Conservation (phyloP, 176 grass and related monocot species). For the Neostapfia colusana region DNA sequence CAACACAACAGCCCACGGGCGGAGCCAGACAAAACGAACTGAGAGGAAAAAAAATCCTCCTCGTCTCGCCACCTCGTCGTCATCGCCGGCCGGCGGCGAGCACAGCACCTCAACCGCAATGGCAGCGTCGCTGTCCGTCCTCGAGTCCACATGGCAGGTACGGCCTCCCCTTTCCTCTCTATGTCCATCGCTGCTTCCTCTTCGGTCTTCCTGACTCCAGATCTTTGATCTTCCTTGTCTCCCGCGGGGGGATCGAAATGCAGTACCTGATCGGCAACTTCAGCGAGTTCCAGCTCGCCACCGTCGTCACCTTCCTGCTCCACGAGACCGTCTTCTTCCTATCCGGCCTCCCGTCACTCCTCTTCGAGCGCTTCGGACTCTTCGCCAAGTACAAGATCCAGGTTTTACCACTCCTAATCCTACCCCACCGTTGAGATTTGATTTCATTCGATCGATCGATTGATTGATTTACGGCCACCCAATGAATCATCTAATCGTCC, state of each 20-base stretch:
- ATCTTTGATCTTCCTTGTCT: neutral
- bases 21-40: neutral
- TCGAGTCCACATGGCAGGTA: slow-evolving; percentile 74
- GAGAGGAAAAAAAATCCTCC: neutral
- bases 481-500: neutral
- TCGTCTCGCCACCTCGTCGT: neutral
- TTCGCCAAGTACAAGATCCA: slow-evolving; percentile 94
- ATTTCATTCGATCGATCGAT: neutral
- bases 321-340: slow-evolving; percentile 88
- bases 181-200: neutral
- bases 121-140: slow-evolving; percentile 31
- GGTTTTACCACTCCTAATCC: slow-evolving; percentile 15
- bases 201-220: neutral
- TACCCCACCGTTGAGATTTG: neutral
- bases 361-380: slow-evolving; percentile 76
- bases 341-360: slow-evolving; percentile 77
- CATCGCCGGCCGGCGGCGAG: neutral
- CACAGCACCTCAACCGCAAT: slow-evolving; percentile 1
- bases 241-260: neutral
- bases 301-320: slow-evolving; percentile 65
- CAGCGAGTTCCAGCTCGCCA: slow-evolving; percentile 86
- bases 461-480: neutral
- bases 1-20: no score
- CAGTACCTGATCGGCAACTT: slow-evolving; percentile 60
- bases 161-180: neutral